These are phyloP conservation scores for Phaffomyces thermotolerans DNA, from an alignment of 805 yeast genomes.

Conservation along the genomic window DNA sequence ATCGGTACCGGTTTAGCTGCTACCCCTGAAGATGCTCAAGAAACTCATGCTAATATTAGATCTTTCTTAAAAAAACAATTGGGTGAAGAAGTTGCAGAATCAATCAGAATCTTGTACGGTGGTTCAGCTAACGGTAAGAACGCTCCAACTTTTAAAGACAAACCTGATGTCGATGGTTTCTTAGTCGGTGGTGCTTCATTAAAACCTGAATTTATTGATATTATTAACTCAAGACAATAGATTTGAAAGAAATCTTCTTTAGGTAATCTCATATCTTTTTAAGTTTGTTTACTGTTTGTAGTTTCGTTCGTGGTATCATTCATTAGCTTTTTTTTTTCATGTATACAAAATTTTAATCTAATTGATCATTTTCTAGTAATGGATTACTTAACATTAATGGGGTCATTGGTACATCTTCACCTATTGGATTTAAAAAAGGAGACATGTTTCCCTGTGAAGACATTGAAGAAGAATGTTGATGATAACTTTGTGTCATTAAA, in stretches of 20 bases:
- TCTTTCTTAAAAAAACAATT: constrained; percentile 68
- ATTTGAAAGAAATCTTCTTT: no score
- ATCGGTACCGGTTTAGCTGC: constrained; percentile 99
- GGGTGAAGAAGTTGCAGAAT: constrained; percentile 70
- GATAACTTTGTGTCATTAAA: no score
- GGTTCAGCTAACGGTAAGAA: constrained; percentile 97
- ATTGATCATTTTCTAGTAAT: neutral
- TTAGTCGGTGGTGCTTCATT: constrained; percentile 98
- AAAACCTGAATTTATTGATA: constrained; percentile 96
- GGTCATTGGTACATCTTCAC: constrained; percentile 20
- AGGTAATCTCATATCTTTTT: no score
- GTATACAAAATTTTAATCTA: neutral
- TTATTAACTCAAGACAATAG: constrained; percentile 83
- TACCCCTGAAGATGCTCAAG: constrained; percentile 96
- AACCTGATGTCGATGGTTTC: constrained; percentile 95
- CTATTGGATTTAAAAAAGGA: constrained; percentile 17
- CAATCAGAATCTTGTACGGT: constrained; percentile 91
- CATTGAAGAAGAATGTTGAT: no score
- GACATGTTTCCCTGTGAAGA: constrained; percentile 10
- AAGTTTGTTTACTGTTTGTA: no score
- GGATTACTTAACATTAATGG: constrained; percentile 16
- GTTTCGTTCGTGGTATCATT: no score
- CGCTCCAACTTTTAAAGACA: constrained; percentile 83
- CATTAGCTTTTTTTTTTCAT: neutral
- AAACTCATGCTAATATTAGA: constrained; percentile 86